Evolutionary conservation across 805 yeast species (phyloP), one percentile per base, ranked within the genome.

Genomic region (Cephaloascus fragrans): DNA sequence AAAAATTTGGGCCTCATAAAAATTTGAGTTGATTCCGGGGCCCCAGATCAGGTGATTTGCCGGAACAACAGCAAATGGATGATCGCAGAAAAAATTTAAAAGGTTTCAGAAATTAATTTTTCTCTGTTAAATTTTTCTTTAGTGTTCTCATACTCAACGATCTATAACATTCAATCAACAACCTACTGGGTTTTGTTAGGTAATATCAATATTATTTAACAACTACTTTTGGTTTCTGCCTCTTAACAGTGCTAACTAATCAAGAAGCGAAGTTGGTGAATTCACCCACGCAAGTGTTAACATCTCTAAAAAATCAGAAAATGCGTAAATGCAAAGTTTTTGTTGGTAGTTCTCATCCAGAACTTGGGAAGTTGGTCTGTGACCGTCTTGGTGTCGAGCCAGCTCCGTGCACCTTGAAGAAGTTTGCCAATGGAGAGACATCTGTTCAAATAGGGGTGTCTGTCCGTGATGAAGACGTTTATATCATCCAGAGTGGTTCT

Each of bases 321-420:
- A 93, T 93, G 98, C 87, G 97, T 62, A 88, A 89, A 79, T 87
- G 96, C 56, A 90, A 93, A 62, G 86, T 93, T 35, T 93, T 93
- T 61, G 94, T 93, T 41, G 99, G 99, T 35, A 80, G 85, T 43
- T 89, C 97, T 39, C 98, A 93, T 61, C 96, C 97, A 12, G 95
- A 88, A 56, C 71, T 93, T 50, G 98, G 98, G 32, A 71, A 77
- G 44, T 70, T 86, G 45, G 95, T 93, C 34, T 93, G 98, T 63
- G 86, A 85, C 43, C 72, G 89, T 39, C 67, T 93, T 34, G 97
- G 97, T 28, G 88, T 88, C 34, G 85, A 86, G 52, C 88, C 95
- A 9, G 97, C 97, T 20, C 95, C 95, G 20, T 86, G 94, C 55
- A 77, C 93, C 8, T 68, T 90, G 49, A 83, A 84, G 61, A 89